Conservation (phyloP, 768 basidiomycete species). For the Cubamyces lactineus region DNA sequence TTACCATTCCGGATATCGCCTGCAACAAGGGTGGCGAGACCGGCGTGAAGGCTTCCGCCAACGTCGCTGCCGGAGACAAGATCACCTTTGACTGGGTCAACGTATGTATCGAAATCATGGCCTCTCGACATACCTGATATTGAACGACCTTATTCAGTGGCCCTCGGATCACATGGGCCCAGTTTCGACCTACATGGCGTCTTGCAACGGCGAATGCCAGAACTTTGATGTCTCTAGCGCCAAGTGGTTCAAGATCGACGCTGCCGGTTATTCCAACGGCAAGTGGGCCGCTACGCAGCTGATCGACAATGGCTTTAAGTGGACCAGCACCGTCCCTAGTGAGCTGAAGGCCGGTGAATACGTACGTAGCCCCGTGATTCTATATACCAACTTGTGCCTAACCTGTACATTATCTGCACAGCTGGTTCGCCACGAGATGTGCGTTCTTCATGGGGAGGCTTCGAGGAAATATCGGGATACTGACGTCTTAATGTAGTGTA, state of each 20-base stretch:
- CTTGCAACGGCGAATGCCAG: constrained; percentile 48
- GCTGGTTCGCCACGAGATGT: constrained; percentile 56
- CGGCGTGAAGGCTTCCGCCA: constrained; percentile 40
- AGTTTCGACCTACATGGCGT: constrained; percentile 55
- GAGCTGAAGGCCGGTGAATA: constrained; percentile 51
- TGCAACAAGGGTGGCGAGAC: constrained; percentile 46
- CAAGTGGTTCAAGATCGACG: constrained; percentile 55
- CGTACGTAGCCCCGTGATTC: constrained; percentile 37
- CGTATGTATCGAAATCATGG: constrained; percentile 35
- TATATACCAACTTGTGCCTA: not conserved
- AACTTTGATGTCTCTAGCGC: constrained; percentile 39
- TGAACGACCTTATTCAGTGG: constrained; percentile 28
- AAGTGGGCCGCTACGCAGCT: constrained; percentile 50
- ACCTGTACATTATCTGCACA: constrained; percentile 23
- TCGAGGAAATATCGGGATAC: not conserved
- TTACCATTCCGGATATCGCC: constrained; percentile 43
- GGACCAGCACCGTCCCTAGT: constrained; percentile 48
- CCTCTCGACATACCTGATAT: not conserved
- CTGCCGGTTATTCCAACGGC: constrained; percentile 44
- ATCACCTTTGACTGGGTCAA: constrained; percentile 49
- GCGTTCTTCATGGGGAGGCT: constrained; percentile 16
- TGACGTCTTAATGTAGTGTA: constrained; percentile 35
- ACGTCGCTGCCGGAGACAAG: constrained; percentile 44
- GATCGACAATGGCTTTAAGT: constrained; percentile 43
- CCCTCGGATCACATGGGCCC: constrained; percentile 50